Base-by-base conservation (phyloP, 768 basidiomycete species). In the Suillus occidentalis region DNA sequence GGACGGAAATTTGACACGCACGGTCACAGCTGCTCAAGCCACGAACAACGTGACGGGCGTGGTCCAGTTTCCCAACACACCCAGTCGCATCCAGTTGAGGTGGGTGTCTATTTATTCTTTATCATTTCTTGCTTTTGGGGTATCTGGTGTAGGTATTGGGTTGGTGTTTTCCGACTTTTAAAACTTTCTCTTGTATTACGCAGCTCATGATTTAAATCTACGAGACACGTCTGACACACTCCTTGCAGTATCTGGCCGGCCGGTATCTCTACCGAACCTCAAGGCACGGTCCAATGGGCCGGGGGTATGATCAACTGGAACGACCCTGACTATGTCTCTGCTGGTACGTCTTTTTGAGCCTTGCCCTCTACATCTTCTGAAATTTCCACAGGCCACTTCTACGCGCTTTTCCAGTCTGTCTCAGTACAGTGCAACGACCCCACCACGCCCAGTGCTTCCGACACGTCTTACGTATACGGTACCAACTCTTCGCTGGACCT, bases 261-360 rank as follows among this genome's bases (percentile, higher is more conserved):
- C 7, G 94, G 93, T 39, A 88, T 91, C 71, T 63, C 80, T 45
- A 71, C 81, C 10, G 82, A 80, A 40, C 80, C 91, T 9, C 76
- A 79, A 58, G 94, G 94, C 31, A 94, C 90, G 9, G 77, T 96
- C 40, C 70, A 84, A 63, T 96, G 94, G 93, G 83, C 87, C 18
- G 91, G 91, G 66, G 93, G 88, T 50, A 82, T 91, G 85, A 92
- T 94, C 77, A 79, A 93, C 79, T 95, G 90, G 89, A 70, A 80
- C 22, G 87, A 94, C 73, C 85, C 90, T 39, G 93, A 95, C 75
- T 95, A 93, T 75, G 64, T 76, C 60, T 73, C 89, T 16, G 87
- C 90, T 22, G 89, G 86, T 80, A 75, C 60, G 76, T 72, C 52
- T 61, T 40, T 64, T 63, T 4, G 0, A 31, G 6, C 22, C 1